Conservation (phyloP, 1,139 yeast genomes). For the Geotrichum citri-aurantii region DNA sequence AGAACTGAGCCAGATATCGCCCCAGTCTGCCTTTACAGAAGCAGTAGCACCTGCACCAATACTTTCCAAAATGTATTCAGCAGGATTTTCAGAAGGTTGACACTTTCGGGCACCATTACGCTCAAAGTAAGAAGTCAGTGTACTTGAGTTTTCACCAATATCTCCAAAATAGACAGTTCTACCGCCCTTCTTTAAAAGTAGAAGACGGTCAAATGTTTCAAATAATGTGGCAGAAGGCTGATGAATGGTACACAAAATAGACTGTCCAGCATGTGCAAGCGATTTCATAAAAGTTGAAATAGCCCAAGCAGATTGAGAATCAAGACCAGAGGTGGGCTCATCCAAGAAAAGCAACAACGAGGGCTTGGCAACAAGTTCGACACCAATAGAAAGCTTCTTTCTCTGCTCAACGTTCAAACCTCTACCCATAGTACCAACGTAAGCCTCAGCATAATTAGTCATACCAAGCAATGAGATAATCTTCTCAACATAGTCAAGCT, state of each 20-base stretch:
- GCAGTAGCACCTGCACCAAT: constrained; percentile 76
- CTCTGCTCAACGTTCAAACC: constrained; percentile 77
- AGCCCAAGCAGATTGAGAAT: constrained; percentile 85
- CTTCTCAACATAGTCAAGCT: constrained; percentile 52
- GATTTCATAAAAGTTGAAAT: constrained; percentile 45
- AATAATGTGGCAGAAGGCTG: constrained; percentile 71
- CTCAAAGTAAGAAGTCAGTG: constrained; percentile 61
- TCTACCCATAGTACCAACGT: constrained; percentile 59
- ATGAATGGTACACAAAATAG: constrained; percentile 71
- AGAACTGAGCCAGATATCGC: constrained; percentile 57
- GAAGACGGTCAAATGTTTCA: constrained; percentile 66
- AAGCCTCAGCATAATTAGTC: constrained; percentile 54
- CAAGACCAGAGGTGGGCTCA: constrained; percentile 88
- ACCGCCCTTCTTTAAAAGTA: constrained; percentile 67
- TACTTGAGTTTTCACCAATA: constrained; percentile 55
- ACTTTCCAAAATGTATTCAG: constrained; percentile 72
- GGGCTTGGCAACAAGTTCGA: constrained; percentile 85
- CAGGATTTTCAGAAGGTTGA: constrained; percentile 63
- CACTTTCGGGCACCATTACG: constrained; percentile 57
- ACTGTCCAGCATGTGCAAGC: constrained; percentile 70
- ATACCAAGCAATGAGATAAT: constrained; percentile 50
- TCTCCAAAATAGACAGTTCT: constrained; percentile 73
- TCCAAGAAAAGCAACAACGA: constrained; percentile 70
- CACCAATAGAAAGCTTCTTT: constrained; percentile 75
- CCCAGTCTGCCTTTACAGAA: constrained; percentile 54